phyloP scores from a whole-genome alignment of 352 stramenopile species.

The Globisporangium iwayamae region DNA sequence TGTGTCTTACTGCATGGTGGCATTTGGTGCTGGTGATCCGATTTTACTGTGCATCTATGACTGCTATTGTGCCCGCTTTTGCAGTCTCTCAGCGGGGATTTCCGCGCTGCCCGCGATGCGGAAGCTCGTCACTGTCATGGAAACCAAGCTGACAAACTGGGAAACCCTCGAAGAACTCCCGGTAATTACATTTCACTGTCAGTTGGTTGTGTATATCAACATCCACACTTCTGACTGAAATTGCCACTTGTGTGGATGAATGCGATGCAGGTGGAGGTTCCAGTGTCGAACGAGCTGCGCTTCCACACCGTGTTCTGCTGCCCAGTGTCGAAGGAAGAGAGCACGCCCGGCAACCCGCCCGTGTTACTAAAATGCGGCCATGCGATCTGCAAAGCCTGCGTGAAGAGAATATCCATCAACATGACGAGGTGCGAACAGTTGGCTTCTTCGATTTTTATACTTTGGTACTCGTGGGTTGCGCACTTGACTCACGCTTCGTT shows the following conservation, averaged over 20 bases:
- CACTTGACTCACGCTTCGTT: conserved; percentile 2
- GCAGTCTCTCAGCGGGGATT: conserved; percentile 67
- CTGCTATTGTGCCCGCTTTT: conserved; percentile 15
- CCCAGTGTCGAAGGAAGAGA: conserved; percentile 85
- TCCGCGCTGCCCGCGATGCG: conserved; percentile 68
- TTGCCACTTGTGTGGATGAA: background rate
- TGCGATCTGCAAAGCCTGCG: conserved; percentile 78
- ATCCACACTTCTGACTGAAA: background rate
- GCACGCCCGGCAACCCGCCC: conserved; percentile 76
- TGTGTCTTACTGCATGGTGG: background rate
- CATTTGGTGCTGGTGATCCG: background rate
- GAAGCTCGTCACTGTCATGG: conserved; percentile 80
- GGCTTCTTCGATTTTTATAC: background rate
- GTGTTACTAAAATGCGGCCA: conserved; percentile 87
- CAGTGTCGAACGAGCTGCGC: conserved; percentile 70
- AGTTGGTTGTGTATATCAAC: background rate
- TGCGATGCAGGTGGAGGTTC: conserved; percentile 60
- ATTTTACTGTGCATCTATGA: conserved; percentile 1
- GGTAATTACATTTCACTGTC: conserved; percentile 21
- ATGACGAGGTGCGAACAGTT: conserved; percentile 51
- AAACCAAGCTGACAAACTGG: conserved; percentile 77
- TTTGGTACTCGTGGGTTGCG: background rate
- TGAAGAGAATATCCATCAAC: conserved; percentile 79
- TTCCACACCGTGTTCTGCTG: conserved; percentile 89
- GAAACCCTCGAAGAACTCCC: conserved; percentile 66